phyloP scores from a whole-genome alignment of 495 filamentous ascomycete species.

The Aspergillus egyptiacus region DNA sequence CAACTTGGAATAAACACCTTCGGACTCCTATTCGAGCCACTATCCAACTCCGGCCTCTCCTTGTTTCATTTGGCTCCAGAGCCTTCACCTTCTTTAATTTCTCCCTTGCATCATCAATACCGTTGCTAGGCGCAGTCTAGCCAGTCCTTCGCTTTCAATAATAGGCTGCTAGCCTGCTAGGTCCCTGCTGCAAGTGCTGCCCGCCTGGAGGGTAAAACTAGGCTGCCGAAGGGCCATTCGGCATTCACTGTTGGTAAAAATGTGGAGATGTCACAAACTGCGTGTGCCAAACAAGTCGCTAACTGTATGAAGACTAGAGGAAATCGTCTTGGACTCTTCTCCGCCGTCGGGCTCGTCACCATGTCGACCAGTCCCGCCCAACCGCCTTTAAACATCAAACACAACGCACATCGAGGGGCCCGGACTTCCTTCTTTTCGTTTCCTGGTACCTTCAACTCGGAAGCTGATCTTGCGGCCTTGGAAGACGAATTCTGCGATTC shows the following conservation, averaged over 20 bases:
- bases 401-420: slow-evolving; percentile 20
- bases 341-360: slow-evolving; percentile 30
- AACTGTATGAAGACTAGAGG: slow-evolving; percentile 12
- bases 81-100: background rate
- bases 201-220: slow-evolving; percentile 18
- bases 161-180: slow-evolving; percentile 4
- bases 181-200: background rate
- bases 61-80: background rate
- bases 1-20: background rate
- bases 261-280: slow-evolving; percentile 34
- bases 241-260: slow-evolving; percentile 2
- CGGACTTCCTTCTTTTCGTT: slow-evolving; percentile 24
- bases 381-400: slow-evolving; percentile 10
- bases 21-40: background rate
- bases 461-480: slow-evolving; percentile 31
- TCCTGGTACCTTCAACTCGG: slow-evolving; percentile 31
- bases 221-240: slow-evolving; percentile 4
- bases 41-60: background rate
- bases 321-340: slow-evolving; percentile 6
- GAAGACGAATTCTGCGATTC: slow-evolving; percentile 32
- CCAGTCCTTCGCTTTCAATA: slow-evolving; percentile 7
- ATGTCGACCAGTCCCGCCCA: slow-evolving; percentile 32
- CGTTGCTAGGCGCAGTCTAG: background rate
- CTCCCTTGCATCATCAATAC: background rate
- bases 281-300: slow-evolving; percentile 1